Base-by-base conservation (phyloP, 768 basidiomycete species). In the Gyrodon lividus region DNA sequence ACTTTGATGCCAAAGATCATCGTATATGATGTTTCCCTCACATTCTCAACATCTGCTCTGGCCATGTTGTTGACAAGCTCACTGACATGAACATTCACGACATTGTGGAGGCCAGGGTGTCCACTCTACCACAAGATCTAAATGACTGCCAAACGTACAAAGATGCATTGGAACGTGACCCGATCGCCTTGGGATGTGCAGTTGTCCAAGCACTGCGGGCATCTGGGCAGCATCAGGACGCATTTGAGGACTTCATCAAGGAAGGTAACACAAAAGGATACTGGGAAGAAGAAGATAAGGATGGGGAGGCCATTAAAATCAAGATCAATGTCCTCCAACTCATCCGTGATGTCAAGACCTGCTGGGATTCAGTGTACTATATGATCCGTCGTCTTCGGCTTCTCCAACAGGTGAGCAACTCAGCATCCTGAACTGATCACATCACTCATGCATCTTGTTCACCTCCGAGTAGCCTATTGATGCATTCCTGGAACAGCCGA, bases 281-380 rank as follows among this genome's bases (percentile, higher is more conserved):
- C 6, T 46, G 22, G 31, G 7, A 22, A 20, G 37, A 26, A 8
- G 5, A 2, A 4, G 35, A 35, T 14, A 35, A 16, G 2, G n/a
- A 35, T n/a, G 35, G 35, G 2, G n/a, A 35, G 2, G 7, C 16
- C 44, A 20, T 10, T 9, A 31, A 4, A 9, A 2, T 5, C 13
- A 35, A 44, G 26, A 26, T 50, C 26, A 19, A 26, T 43, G 38
- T 22, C 3, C 30, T 51, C 9, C 20, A 51, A 37, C 42, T 51
- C 1, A 34, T 51, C 30, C 62, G 67, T 2, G 69, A 78, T 52
- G 68, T 78, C 2, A 23, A 52, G 2, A 77, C 72, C 0, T 55
- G 62, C 0, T 75, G 72, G 74, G 72, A 74, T 40, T 72, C 67
- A 5, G 74, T 67, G 0, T 71, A 57, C 34, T 63, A 74, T 44